Evolutionary conservation across 2,329 filamentous ascomycete genomes (phyloP), one percentile per base, ranked within the genome.

Genomic region (Botrytis cinerea): DNA sequence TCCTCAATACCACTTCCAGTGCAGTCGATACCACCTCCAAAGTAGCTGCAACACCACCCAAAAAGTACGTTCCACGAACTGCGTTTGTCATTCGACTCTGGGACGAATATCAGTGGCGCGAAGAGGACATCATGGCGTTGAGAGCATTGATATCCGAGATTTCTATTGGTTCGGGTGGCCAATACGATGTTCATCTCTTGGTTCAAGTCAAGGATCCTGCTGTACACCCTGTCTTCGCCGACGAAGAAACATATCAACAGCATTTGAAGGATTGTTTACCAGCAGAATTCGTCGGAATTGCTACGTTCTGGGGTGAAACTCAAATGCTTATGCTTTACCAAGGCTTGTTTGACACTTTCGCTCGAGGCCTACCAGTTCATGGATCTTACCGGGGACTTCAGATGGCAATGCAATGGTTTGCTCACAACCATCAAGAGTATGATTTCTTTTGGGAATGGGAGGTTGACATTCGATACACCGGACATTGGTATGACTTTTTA

Each of bases 391-490:
- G 96, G 70, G 95, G 93, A 72, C 89, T 96, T 16, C 94, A 94
- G 79, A 97, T 98, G 93, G 94, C 95, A 0, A 91, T 98, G 85
- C 95, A 98, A 80, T 93, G 95, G 82, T 98, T 98, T 81, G 93
- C 95, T 9, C 90, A 95, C 80, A 88, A 90, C 78, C 94, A 97
- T 82, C 92, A 93, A 1, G 94, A 97, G 81, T 97, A 95, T 80
- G 93, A 97, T 66, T 93, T 90, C 83, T 94, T 94, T 82, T 97
- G 94, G 94, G 93, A 97, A 77, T 97, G 94, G 93, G 94, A 97
- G 82, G 95, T 97, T 91, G 94, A 97, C 79, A 90, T 95, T 62
- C 91, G 94, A 45, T 97, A 97, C 82, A 96, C 92, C 0, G 94
- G 94, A 51, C 94, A 97, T 82, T 95, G 93, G 84, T 94, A 92